phyloP scores from a whole-genome alignment of 1,284 basidiomycete species.

The Irpex sp. region DNA sequence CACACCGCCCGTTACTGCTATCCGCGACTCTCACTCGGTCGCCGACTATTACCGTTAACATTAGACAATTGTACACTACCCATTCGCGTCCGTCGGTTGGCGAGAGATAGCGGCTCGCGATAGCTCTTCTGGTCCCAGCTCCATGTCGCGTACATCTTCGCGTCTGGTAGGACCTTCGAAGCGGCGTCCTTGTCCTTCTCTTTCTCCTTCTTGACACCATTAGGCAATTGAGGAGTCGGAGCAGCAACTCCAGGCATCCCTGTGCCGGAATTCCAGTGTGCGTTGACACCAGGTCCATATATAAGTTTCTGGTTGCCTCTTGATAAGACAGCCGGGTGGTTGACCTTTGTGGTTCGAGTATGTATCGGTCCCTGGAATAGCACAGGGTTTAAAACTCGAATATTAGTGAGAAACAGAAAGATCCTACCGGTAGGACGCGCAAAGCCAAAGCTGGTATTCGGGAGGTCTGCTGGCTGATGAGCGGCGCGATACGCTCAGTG shows the following conservation, averaged over 20 bases:
- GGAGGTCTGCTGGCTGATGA: slow-evolving; percentile 50
- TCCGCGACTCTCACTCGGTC: slow-evolving; percentile 8
- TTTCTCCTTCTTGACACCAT: slow-evolving; percentile 28
- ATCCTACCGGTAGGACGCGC: slow-evolving; percentile 56
- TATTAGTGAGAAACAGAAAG: slow-evolving; percentile 1
- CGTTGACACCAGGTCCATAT: slow-evolving; percentile 59
- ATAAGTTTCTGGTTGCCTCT: slow-evolving; percentile 54
- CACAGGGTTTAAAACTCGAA: neutral
- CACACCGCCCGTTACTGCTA: neutral
- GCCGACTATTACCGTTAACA: slow-evolving; percentile 9
- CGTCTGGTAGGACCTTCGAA: slow-evolving; percentile 55
- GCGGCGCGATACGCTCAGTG: slow-evolving; percentile 47
- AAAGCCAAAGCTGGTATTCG: slow-evolving; percentile 60
- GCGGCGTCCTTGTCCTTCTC: slow-evolving; percentile 31
- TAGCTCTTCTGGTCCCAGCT: slow-evolving; percentile 67
- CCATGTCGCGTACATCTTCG: slow-evolving; percentile 71
- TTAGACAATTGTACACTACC: slow-evolving; percentile 23
- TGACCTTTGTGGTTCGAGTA: slow-evolving; percentile 55
- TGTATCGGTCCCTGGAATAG: slow-evolving; percentile 46
- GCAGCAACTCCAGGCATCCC: slow-evolving; percentile 21
- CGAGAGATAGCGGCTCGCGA: slow-evolving; percentile 39
- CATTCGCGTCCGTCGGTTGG: slow-evolving; percentile 23
- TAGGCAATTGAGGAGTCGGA: slow-evolving; percentile 29
- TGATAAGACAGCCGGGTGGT: slow-evolving; percentile 57
- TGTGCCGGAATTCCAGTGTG: slow-evolving; percentile 58